Evolutionary conservation across 1,284 basidiomycete species (phyloP).

Genomic region (Prillingera fragicola): DNA sequence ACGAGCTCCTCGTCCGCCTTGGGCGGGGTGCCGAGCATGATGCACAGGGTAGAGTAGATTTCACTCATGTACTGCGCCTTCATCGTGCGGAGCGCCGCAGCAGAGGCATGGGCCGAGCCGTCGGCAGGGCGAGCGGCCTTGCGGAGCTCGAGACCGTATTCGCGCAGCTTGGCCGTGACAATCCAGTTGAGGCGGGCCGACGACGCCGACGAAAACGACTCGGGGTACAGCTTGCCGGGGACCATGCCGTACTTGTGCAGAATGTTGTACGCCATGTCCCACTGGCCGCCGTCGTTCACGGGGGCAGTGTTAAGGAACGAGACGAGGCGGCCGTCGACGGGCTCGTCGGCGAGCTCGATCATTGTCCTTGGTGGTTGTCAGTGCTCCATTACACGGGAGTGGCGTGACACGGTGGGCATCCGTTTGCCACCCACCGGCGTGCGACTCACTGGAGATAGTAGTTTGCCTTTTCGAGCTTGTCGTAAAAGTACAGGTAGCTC

Average conservation of each 20-base stretch:
- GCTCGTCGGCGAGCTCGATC: slow-evolving; percentile 73
- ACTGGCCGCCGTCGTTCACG: slow-evolving; percentile 87
- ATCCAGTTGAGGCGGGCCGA: slow-evolving; percentile 69
- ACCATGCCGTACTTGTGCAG: slow-evolving; percentile 72
- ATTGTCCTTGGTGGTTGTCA: slow-evolving; percentile 49
- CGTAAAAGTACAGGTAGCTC: slow-evolving; percentile 84
- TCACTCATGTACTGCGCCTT: slow-evolving; percentile 81
- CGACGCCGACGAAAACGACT: slow-evolving; percentile 73
- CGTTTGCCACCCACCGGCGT: too few species aligned
- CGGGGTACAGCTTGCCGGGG: slow-evolving; percentile 75
- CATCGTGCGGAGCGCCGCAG: slow-evolving; percentile 49
- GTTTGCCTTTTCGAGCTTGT: slow-evolving; percentile 92
- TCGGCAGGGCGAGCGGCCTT: slow-evolving; percentile 1
- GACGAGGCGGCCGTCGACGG: slow-evolving; percentile 75
- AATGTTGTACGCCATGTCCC: slow-evolving; percentile 90
- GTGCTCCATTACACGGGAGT: neutral
- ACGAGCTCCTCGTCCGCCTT: slow-evolving; percentile 63
- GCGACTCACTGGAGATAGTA: slow-evolving; percentile 76
- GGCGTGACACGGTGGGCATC: too few species aligned
- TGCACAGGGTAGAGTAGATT: slow-evolving; percentile 78
- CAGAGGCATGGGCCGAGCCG: slow-evolving; percentile 1
- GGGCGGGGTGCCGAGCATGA: slow-evolving; percentile 79
- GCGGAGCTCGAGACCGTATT: slow-evolving; percentile 79
- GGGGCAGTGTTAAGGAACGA: slow-evolving; percentile 69
- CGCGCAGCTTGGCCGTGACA: slow-evolving; percentile 82